Evolutionary conservation across 1,284 basidiomycete species (phyloP), one percentile per base, ranked within the genome.

Genomic region (Xerocomus amazonicus): DNA sequence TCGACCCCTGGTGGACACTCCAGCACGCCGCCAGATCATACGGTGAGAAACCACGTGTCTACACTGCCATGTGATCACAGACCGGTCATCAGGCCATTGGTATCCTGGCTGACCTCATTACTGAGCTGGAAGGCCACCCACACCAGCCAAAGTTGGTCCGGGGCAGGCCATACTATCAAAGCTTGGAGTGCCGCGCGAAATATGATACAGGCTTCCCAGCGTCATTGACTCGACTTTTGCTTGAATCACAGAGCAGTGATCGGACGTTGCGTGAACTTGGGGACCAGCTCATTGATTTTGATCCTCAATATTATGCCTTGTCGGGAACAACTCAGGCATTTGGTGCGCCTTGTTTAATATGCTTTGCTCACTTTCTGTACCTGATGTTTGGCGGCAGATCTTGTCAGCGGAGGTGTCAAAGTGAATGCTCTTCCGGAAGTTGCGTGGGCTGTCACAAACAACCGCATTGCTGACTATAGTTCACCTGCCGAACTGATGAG

Each of bases 1-100:
- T 60, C 72, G 17, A 77, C 82, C 3, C 73, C 75, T 2, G 87
- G 86, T 10, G 86, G 87, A 0, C 86, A 88, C 63, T 84, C 82
- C 4, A 83, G 80, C 45, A 69, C 74, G 9, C 84, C 84, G 13
- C 82, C 81, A 29, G 53, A 66, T 29, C 79, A 81, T 56, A 81
- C 79, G 3, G 79, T 80, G 54, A 48, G 68, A 50, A 31, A 35
- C 7, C 27, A 3, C 12, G 1, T 27, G n/a, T 38, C 9, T 27
- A 33, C 17, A 35, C 16, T 3, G 8, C 9, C 4, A 9, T 41
- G 2, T 36, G 34, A 28, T 45, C 16, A 51, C 35, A 0, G 2
- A 23, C 8, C 10, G n/a, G 9, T 29, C 26, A 14, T 10, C 43
- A 79, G 74, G 73, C 73, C 10, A 84, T 86, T 35, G 81, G 82